A percentile compares a stretch with the other conserved stretches of the same genome.
phyloP scores from a whole-genome alignment of 2,329 filamentous ascomycete species.

The Cladosporium sphaerospermum region DNA sequence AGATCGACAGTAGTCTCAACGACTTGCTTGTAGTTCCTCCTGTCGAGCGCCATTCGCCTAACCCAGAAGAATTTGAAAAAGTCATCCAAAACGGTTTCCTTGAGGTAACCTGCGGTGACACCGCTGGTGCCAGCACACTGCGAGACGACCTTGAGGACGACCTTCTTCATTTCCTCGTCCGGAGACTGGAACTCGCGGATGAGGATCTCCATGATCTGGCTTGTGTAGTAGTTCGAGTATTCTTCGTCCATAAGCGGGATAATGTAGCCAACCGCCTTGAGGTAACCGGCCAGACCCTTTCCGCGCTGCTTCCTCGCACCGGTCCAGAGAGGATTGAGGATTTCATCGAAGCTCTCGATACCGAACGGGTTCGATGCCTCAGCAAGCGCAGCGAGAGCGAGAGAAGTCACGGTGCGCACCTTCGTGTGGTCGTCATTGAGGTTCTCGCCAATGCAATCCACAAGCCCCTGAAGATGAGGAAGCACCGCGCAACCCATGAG shows the following conservation, averaged over 20 bases:
- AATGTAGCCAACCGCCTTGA: constrained; percentile 97
- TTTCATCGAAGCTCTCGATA: constrained; percentile 98
- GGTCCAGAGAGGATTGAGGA: constrained; percentile 94
- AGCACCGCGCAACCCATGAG: constrained; percentile 96
- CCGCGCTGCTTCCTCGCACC: constrained; percentile 93
- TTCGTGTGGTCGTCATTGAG: constrained; percentile 97
- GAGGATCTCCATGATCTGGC: constrained; percentile 97
- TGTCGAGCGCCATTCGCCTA: constrained; percentile 90
- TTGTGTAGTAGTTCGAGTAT: constrained; percentile 98
- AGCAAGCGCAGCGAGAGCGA: constrained; percentile 89
- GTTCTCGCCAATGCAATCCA: constrained; percentile 93
- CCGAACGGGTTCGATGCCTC: constrained; percentile 97
- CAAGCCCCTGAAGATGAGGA: constrained; percentile 88
- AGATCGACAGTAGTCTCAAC: constrained; percentile 97
- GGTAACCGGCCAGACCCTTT: constrained; percentile 88
- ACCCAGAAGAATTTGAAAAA: constrained; percentile 99
- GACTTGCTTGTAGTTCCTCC: constrained; percentile 95
- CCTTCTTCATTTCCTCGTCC: constrained; percentile 99
- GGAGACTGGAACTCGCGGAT: constrained; percentile 93
- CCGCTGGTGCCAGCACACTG: constrained; percentile 92
- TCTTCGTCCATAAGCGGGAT: constrained; percentile 99
- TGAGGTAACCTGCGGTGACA: constrained; percentile 89
- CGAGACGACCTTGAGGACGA: constrained; percentile 93
- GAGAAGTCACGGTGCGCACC: constrained; percentile 88
- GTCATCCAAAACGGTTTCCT: constrained; percentile 88